A percentile compares a stretch with the other conserved stretches of the same genome.
These are phyloP conservation scores for Daldinia vernicosa DNA, from an alignment of 495 filamentous ascomycete species.

Conservation along the genomic window DNA sequence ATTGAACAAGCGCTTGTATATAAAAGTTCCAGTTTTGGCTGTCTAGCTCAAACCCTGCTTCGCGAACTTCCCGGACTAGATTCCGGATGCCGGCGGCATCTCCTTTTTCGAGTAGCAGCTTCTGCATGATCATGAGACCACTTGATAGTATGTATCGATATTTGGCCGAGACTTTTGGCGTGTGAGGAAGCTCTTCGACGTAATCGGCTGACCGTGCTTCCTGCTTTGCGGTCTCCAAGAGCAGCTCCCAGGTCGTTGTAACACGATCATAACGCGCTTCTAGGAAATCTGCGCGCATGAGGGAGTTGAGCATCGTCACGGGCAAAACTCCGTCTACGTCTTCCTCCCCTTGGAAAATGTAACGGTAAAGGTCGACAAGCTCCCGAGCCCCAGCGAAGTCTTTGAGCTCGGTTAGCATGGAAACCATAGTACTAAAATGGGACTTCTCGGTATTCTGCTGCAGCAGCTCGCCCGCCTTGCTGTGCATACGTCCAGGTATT, in stretches of 20 bases:
- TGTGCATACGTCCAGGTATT: constrained; percentile 18
- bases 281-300: constrained; percentile 70
- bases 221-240: constrained; percentile 60
- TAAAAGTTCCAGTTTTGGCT: constrained; percentile 69
- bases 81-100: constrained; percentile 58
- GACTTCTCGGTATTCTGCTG: constrained; percentile 59
- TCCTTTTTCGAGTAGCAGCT: constrained; percentile 58
- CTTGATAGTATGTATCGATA: constrained; percentile 67
- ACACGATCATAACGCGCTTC: constrained; percentile 66
- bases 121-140: constrained; percentile 69
- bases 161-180: constrained; percentile 56
- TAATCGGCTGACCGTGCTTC: constrained; percentile 51
- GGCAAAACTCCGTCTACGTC: constrained; percentile 52
- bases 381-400: constrained; percentile 63
- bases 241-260: constrained; percentile 70
- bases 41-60: constrained; percentile 72
- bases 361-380: constrained; percentile 64
- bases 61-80: constrained; percentile 61
- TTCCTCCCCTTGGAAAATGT: constrained; percentile 46
- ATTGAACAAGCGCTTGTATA: constrained; percentile 59
- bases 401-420: constrained; percentile 65
- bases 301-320: constrained; percentile 65
- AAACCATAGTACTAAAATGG: constrained; percentile 64
- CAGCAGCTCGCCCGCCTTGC: constrained; percentile 49
- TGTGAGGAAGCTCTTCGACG: constrained; percentile 20